These are phyloP conservation scores for Groenewaldozyma tartarivorans DNA, from an alignment of 805 yeast genomes.

Conservation along the genomic window DNA sequence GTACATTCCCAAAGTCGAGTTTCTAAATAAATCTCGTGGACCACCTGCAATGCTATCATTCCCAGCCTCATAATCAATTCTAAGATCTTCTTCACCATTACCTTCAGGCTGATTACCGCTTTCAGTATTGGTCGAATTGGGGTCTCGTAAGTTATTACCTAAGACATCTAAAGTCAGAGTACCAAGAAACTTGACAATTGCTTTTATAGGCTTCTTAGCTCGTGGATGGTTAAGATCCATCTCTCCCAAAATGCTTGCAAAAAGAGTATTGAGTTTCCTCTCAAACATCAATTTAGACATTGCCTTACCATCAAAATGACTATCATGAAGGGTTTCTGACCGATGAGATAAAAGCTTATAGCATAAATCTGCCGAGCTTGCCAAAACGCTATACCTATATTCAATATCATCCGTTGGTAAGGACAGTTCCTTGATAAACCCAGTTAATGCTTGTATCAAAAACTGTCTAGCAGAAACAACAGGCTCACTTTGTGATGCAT, in stretches of 20 bases:
- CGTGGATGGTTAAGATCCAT: constrained; percentile 69
- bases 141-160: constrained; percentile 16
- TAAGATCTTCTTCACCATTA: constrained; percentile 55
- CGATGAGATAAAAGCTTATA: constrained; percentile 22
- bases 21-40: constrained; percentile 64
- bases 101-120: constrained; percentile 33
- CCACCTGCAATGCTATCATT: constrained; percentile 43
- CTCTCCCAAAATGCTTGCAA: constrained; percentile 52
- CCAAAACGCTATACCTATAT: constrained; percentile 45
- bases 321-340: constrained; percentile 8
- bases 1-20: constrained; percentile 91
- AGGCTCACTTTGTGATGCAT: not conserved
- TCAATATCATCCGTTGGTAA: constrained; percentile 27
- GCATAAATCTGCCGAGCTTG: constrained; percentile 43
- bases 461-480: constrained; percentile 66
- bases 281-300: constrained; percentile 63
- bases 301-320: constrained; percentile 43
- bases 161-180: constrained; percentile 36
- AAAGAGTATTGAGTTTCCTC: constrained; percentile 37
- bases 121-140: constrained; percentile 43
- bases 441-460: constrained; percentile 57
- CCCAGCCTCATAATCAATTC: constrained; percentile 25
- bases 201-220: constrained; percentile 48
- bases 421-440: constrained; percentile 31
- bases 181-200: constrained; percentile 50